Evolutionary conservation across 2,329 filamentous ascomycete genomes (phyloP).

Genomic region (Berkeleyomyces rouxiae): DNA sequence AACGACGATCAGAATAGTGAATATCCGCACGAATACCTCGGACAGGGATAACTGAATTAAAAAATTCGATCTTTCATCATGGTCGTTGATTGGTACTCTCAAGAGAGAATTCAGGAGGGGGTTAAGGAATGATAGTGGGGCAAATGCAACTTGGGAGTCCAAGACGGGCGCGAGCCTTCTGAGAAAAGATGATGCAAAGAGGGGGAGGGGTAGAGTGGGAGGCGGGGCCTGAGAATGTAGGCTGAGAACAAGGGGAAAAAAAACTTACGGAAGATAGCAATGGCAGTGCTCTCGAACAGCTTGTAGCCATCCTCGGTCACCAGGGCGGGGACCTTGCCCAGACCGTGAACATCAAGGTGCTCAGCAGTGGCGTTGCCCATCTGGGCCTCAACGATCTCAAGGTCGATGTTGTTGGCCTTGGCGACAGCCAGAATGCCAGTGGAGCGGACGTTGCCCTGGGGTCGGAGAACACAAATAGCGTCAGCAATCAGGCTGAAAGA

Average conservation of each 20-base stretch:
- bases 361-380: conserved; percentile 50
- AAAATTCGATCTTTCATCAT: conserved; percentile 14
- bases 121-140: conserved; percentile 1
- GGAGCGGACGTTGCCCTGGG: conserved; percentile 75
- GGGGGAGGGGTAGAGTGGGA: conserved; percentile 3
- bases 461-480: conserved; percentile 16
- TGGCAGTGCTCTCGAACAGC: conserved; percentile 80
- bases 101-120: background rate
- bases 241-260: conserved; percentile 19
- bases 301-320: conserved; percentile 80
- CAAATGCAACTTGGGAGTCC: background rate
- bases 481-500: conserved; percentile 18
- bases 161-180: background rate
- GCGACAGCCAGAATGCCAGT: conserved; percentile 80
- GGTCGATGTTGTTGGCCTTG: conserved; percentile 90
- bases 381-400: conserved; percentile 66
- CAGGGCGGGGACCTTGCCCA: conserved; percentile 87
- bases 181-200: background rate
- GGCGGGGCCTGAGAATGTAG: conserved; percentile 10
- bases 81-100: background rate
- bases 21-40: conserved; percentile 15
- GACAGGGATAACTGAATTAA: conserved; percentile 15
- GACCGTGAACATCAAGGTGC: conserved; percentile 71
- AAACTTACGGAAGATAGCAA: conserved; percentile 90
- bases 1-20: conserved; percentile 13